A percentile compares a stretch with the other conserved stretches of the same genome.
These are phyloP conservation scores for Blechomonas ayalai DNA, from an alignment of 208 protist genomes.

Conservation along the genomic window DNA sequence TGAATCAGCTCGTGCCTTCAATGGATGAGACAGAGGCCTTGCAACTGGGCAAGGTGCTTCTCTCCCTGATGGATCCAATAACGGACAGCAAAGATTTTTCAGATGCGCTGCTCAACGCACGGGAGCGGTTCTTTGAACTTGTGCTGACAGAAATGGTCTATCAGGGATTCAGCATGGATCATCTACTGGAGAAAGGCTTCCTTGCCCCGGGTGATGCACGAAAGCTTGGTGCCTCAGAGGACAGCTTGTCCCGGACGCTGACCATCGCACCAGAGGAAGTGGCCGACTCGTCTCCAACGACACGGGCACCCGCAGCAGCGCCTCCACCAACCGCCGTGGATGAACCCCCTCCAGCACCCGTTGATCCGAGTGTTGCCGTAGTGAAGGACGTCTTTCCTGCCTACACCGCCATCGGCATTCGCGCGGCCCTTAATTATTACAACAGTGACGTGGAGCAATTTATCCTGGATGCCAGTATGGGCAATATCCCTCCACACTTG, in stretches of 20 bases:
- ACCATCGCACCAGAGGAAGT: conserved; percentile 20
- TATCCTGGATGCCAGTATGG: conserved; percentile 79
- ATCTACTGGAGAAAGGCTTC: conserved; percentile 46
- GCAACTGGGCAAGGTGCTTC: conserved; percentile 45
- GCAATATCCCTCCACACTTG: conserved; percentile 80
- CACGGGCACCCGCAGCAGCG: background rate
- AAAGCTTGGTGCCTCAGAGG: conserved; percentile 67
- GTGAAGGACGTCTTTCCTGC: conserved; percentile 82
- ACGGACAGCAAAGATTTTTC: conserved; percentile 74
- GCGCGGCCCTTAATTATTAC: conserved; percentile 69
- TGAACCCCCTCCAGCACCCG: background rate
- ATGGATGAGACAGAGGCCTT: conserved; percentile 18
- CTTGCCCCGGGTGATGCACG: conserved; percentile 44
- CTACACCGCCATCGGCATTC: conserved; percentile 42
- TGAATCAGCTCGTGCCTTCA: conserved; percentile 21
- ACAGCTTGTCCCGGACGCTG: conserved; percentile 32
- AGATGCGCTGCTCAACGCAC: conserved; percentile 20
- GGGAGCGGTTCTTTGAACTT: conserved; percentile 70
- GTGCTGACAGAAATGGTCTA: conserved; percentile 69
- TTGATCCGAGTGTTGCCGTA: conserved; percentile 54
- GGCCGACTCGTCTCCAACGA: background rate
- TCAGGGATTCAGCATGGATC: conserved; percentile 68
- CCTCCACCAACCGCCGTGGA: background rate
- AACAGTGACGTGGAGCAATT: conserved; percentile 85
- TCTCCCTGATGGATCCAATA: conserved; percentile 31